Evolutionary conservation across 768 basidiomycete species (phyloP).

Genomic region (Calvatia gigantea): DNA sequence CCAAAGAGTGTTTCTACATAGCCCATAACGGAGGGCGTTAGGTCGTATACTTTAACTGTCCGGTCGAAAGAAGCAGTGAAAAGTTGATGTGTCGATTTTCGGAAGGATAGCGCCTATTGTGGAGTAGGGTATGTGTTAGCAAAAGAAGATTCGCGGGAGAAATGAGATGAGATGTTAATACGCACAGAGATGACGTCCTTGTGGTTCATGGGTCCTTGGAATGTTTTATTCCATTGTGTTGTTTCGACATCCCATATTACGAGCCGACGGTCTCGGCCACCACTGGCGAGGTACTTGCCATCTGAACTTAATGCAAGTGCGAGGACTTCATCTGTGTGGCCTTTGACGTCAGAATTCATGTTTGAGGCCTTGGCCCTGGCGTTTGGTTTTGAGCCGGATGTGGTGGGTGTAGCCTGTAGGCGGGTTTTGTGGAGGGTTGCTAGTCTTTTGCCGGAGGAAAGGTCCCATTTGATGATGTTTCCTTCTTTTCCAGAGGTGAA

Average conservation of each 20-base stretch:
- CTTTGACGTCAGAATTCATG: constrained; percentile 42
- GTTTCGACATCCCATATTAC: constrained; percentile 84
- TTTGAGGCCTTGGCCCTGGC: constrained; percentile 59
- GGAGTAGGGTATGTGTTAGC: constrained; percentile 2
- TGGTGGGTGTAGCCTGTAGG: constrained; percentile 18
- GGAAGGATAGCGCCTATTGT: constrained; percentile 63
- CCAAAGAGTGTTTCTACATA: constrained; percentile 97
- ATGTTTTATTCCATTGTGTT: constrained; percentile 73
- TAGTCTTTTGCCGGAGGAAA: constrained; percentile 58
- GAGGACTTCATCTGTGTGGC: constrained; percentile 87
- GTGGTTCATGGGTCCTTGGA: constrained; percentile 75
- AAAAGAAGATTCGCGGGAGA: not conserved
- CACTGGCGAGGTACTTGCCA: constrained; percentile 82
- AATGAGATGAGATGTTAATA: constrained; percentile 5
- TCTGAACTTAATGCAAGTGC: constrained; percentile 82
- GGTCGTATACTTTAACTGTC: constrained; percentile 84
- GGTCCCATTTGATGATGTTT: constrained; percentile 81
- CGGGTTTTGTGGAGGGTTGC: constrained; percentile 60
- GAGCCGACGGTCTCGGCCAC: constrained; percentile 77
- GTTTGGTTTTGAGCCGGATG: constrained; percentile 21
- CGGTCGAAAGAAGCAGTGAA: constrained; percentile 83
- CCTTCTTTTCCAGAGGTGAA: constrained; percentile 93
- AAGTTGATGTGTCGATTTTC: constrained; percentile 71
- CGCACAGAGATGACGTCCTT: constrained; percentile 39
- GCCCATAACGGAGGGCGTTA: constrained; percentile 69